Evolutionary conservation across 1,139 yeast genomes (phyloP).

Genomic region (Debaryomyces singareniensis): DNA sequence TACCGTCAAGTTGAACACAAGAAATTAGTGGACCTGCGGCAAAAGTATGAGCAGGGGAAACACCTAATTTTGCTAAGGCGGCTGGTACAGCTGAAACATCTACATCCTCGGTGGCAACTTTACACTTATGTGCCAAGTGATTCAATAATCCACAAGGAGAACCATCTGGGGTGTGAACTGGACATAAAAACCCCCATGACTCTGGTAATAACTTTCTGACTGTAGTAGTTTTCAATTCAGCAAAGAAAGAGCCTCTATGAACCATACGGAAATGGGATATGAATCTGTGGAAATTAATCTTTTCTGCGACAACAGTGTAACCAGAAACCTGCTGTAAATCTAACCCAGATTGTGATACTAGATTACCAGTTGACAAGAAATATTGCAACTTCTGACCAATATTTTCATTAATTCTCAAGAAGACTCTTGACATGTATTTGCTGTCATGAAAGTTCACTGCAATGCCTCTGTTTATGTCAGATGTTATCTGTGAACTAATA

Average conservation of each 20-base stretch:
- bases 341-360: slow-evolving; percentile 93
- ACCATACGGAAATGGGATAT: slow-evolving; percentile 98
- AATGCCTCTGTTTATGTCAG: slow-evolving; percentile 75
- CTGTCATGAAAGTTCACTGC: slow-evolving; percentile 81
- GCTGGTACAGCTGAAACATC: slow-evolving; percentile 71
- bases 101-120: slow-evolving; percentile 67
- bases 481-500: slow-evolving; percentile 66
- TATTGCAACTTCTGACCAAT: slow-evolving; percentile 93
- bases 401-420: slow-evolving; percentile 79
- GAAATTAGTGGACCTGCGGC: slow-evolving; percentile 86
- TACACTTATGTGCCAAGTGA: slow-evolving; percentile 94
- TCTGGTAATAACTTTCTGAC: slow-evolving; percentile 96
- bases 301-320: slow-evolving; percentile 97
- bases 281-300: slow-evolving; percentile 93
- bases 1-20: slow-evolving; percentile 92
- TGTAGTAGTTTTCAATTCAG: slow-evolving; percentile 94
- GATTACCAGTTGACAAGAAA: slow-evolving; percentile 92
- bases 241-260: slow-evolving; percentile 98
- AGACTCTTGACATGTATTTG: slow-evolving; percentile 76
- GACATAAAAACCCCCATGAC: slow-evolving; percentile 98
- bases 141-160: slow-evolving; percentile 98
- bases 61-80: slow-evolving; percentile 70
- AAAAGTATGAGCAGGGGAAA: slow-evolving; percentile 66
- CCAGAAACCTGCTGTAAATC: slow-evolving; percentile 98
- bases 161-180: slow-evolving; percentile 99